Percentiles rank a stretch among this genome's conserved stretches.
phyloP scores from a whole-genome alignment of 371 early-diverging fungal genomes.

The Mortierella sp. region DNA sequence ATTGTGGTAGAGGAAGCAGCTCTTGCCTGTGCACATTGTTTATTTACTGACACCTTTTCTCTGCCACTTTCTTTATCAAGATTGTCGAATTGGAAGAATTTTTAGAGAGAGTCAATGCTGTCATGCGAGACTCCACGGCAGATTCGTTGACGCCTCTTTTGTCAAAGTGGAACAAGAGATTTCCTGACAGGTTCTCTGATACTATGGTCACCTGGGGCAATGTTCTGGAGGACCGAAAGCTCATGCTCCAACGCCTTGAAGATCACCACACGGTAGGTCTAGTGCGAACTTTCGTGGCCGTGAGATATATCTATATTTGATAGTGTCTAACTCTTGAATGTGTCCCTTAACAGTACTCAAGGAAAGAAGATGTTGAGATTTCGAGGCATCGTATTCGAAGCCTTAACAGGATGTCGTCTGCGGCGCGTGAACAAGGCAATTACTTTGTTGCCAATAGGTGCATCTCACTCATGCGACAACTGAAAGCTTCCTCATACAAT shows the following conservation, averaged over 20 bases:
- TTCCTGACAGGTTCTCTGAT: constrained; percentile 37
- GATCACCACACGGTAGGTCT: constrained; percentile 18
- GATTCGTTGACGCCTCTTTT: constrained; percentile 24
- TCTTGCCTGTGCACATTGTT: neutral
- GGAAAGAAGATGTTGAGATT: constrained; percentile 17
- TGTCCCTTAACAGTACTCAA: constrained; percentile 18
- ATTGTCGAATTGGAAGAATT: constrained; percentile 73
- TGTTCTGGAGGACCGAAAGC: constrained; percentile 40
- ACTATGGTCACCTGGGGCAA: constrained; percentile 43
- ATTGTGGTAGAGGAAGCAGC: no score
- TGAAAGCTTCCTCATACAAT: constrained; percentile 24
- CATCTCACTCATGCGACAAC: constrained; percentile 36
- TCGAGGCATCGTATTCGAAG: constrained; percentile 29
- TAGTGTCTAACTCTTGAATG: neutral
- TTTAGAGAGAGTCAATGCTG: constrained; percentile 52
- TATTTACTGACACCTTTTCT: neutral
- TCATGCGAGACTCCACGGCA: constrained; percentile 33
- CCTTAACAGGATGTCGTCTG: constrained; percentile 55
- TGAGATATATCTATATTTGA: neutral
- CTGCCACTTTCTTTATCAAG: constrained; percentile 39
- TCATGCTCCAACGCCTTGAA: constrained; percentile 43
- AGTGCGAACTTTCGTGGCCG: neutral
- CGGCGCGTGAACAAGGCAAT: constrained; percentile 69
- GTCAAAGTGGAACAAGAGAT: constrained; percentile 36
- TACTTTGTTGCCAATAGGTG: constrained; percentile 59